Conservation (phyloP, 164 flowering plant species). For the Liriodendron chinense region DNA sequence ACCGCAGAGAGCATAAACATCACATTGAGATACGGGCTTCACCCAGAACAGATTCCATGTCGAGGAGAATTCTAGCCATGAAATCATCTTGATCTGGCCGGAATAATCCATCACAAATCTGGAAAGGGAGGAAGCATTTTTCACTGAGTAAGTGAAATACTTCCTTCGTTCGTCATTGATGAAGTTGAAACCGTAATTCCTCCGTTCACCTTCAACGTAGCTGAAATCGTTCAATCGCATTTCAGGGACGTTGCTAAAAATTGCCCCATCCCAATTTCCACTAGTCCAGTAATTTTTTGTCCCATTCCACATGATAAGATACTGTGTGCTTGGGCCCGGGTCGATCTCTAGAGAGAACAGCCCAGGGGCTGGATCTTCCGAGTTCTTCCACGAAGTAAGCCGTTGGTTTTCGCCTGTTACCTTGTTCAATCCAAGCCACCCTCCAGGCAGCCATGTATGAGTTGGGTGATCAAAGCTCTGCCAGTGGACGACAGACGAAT, state of each 20-base stretch:
- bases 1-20: slow-evolving; percentile 18
- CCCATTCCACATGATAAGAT: slow-evolving; percentile 4
- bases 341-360: slow-evolving; percentile 4
- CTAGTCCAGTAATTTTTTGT: slow-evolving; percentile 5
- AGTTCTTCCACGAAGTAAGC: not conserved
- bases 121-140: not conserved
- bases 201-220: slow-evolving; percentile 29
- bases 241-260: slow-evolving; percentile 19
- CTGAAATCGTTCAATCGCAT: slow-evolving; percentile 17
- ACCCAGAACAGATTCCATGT: slow-evolving; percentile 23
- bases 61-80: not conserved
- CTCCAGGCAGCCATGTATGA: not conserved
- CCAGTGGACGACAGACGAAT: not conserved
- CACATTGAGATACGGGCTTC: slow-evolving; percentile 14
- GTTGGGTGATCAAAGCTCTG: not conserved
- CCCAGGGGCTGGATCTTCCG: not conserved
- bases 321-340: slow-evolving; percentile 4
- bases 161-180: slow-evolving; percentile 2
- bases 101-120: slow-evolving; percentile 17
- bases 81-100: slow-evolving; percentile 14
- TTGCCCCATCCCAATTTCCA: slow-evolving; percentile 13
- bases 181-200: slow-evolving; percentile 19
- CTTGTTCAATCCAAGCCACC: not conserved
- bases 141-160: slow-evolving; percentile 17
- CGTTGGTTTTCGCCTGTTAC: not conserved